A percentile compares a stretch with the other conserved stretches of the same genome.
Conservation (phyloP, 768 basidiomycete species). For the Xerocomellus dryophilus region DNA sequence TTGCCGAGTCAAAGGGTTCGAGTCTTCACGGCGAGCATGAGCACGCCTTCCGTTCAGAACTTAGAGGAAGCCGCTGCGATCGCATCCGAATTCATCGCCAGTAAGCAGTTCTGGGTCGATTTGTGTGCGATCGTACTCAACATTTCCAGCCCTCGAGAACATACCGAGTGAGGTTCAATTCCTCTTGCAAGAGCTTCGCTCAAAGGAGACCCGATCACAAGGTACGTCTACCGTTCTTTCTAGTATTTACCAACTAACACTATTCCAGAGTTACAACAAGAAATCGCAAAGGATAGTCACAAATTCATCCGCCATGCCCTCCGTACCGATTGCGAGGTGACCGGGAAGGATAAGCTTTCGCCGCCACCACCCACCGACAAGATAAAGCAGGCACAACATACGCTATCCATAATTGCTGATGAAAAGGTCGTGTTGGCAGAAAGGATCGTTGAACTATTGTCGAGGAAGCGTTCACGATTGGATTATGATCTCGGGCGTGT, state of each 20-base stretch:
- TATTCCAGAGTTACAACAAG: slow-evolving; percentile 39
- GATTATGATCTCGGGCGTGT: slow-evolving; percentile 46
- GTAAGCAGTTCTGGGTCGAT: slow-evolving; percentile 29
- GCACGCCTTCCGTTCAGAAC: slow-evolving; percentile 33
- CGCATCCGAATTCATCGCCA: slow-evolving; percentile 48
- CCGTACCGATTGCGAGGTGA: slow-evolving; percentile 27
- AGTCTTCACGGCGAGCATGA: slow-evolving; percentile 22
- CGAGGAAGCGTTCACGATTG: slow-evolving; percentile 44
- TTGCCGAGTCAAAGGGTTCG: slow-evolving; percentile 7
- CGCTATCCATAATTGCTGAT: slow-evolving; percentile 32
- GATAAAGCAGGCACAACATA: slow-evolving; percentile 29
- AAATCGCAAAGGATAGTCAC: slow-evolving; percentile 43
- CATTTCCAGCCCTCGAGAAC: slow-evolving; percentile 44
- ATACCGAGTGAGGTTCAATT: slow-evolving; percentile 47
- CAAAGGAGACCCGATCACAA: slow-evolving; percentile 43
- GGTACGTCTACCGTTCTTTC: slow-evolving; percentile 25
- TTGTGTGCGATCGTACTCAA: not conserved
- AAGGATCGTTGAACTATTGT: slow-evolving; percentile 43
- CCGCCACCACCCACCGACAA: slow-evolving; percentile 28
- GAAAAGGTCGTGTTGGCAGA: slow-evolving; percentile 46
- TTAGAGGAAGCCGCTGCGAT: slow-evolving; percentile 50
- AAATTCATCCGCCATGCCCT: slow-evolving; percentile 44
- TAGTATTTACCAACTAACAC: not conserved
- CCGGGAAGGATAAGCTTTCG: slow-evolving; percentile 35
- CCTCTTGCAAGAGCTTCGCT: slow-evolving; percentile 46